Evolutionary conservation across 1,284 basidiomycete genomes (phyloP).

Genomic region (Agroathelia rolfsii): DNA sequence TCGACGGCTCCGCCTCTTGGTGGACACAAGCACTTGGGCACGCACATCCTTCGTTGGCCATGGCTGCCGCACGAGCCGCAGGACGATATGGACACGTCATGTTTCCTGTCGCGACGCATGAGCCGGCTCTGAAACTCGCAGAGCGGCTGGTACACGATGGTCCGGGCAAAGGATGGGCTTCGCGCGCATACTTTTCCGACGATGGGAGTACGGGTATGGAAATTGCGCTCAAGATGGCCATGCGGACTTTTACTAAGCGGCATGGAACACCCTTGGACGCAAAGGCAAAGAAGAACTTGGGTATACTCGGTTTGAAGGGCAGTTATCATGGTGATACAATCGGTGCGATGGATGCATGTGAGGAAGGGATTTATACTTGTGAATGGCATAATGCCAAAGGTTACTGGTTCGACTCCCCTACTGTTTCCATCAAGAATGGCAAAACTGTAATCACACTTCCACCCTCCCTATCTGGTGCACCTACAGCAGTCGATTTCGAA

Average conservation of each 20-base stretch:
- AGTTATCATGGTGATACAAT: conserved; percentile 99
- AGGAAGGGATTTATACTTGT: conserved; percentile 87
- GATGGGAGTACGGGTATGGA: conserved; percentile 96
- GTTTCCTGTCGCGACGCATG: conserved; percentile 84
- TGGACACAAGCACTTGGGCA: conserved; percentile 96
- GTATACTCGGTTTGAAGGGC: conserved; percentile 82
- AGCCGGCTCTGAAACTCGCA: conserved; percentile 74
- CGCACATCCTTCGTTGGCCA: conserved; percentile 63
- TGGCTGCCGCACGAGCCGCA: conserved; percentile 83
- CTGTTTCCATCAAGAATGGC: conserved; percentile 60
- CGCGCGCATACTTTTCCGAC: conserved; percentile 87
- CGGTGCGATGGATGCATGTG: conserved; percentile 93
- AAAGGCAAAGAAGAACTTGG: conserved; percentile 48
- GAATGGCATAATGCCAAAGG: conserved; percentile 95
- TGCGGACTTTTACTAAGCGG: conserved; percentile 60
- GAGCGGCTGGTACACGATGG: conserved; percentile 62
- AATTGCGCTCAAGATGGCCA: conserved; percentile 92
- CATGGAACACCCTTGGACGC: conserved; percentile 25
- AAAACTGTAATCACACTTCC: conserved; percentile 53
- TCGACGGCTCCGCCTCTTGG: conserved; percentile 95
- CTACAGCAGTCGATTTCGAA: conserved; percentile 21
- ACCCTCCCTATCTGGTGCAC: conserved; percentile 31
- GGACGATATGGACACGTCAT: conserved; percentile 96
- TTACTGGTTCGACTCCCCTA: conserved; percentile 89
- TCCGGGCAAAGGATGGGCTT: conserved; percentile 84